These are phyloP conservation scores for Leccinum incarnatum DNA, from an alignment of 768 basidiomycete genomes.

Conservation along the genomic window DNA sequence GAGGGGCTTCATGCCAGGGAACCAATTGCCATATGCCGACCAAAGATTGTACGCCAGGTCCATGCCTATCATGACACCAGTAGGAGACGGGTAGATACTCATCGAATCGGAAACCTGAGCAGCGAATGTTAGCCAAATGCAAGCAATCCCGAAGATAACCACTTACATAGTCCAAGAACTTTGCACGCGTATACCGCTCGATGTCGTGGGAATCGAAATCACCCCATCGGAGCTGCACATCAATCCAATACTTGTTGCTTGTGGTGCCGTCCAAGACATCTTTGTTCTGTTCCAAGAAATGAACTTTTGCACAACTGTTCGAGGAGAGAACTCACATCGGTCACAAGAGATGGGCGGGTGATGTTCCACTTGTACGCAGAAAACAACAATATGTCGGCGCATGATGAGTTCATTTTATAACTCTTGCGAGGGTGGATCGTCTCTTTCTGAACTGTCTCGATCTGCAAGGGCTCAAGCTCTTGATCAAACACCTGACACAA, in stretches of 20 bases:
- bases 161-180: constrained; percentile 95
- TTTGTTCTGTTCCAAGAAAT: constrained; percentile 57
- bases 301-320: background rate
- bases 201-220: constrained; percentile 99
- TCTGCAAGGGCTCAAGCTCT: constrained; percentile 95
- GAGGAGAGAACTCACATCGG: constrained; percentile 59
- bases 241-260: constrained; percentile 98
- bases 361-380: constrained; percentile 99
- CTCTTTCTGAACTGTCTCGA: constrained; percentile 99
- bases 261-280: constrained; percentile 98
- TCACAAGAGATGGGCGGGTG: constrained; percentile 90
- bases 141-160: background rate
- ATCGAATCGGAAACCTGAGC: constrained; percentile 86
- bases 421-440: constrained; percentile 99
- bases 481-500: constrained; percentile 99
- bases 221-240: constrained; percentile 94
- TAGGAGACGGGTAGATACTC: constrained; percentile 99
- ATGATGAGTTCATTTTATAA: constrained; percentile 99
- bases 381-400: constrained; percentile 96
- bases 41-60: constrained; percentile 97
- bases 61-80: constrained; percentile 98
- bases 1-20: constrained; percentile 97
- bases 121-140: constrained; percentile 6
- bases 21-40: constrained; percentile 99
- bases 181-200: constrained; percentile 96